phyloP scores from a whole-genome alignment of 345 rosid species.

The Laguncularia racemosa region DNA sequence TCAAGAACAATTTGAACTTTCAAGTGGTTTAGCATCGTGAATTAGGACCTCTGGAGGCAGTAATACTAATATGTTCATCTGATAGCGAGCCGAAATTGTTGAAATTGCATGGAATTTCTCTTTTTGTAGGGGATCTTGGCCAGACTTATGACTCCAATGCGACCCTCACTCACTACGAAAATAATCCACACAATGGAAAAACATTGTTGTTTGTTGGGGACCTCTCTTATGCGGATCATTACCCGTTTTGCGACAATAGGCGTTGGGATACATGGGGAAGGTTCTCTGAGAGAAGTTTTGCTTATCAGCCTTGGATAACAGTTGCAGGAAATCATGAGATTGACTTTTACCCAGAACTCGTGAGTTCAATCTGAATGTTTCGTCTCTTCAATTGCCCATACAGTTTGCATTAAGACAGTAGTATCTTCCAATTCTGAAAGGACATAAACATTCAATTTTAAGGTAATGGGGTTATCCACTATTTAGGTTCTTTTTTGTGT shows the following conservation, averaged over 20 bases:
- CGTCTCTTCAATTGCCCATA: not conserved
- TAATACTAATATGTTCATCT: too few relatives aligned
- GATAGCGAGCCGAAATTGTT: not conserved
- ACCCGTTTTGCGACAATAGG: constrained; percentile 23
- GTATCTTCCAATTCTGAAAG: too few relatives aligned
- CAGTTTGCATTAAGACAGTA: too few relatives aligned
- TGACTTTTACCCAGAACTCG: constrained; percentile 27
- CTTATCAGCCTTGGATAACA: constrained; percentile 48
- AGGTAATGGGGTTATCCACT: too few relatives aligned
- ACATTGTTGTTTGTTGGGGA: constrained; percentile 34
- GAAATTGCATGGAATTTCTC: not conserved
- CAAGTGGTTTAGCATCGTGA: too few relatives aligned
- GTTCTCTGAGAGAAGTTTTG: constrained; percentile 30
- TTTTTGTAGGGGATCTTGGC: constrained; percentile 34
- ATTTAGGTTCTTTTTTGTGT: not conserved
- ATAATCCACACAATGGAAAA: constrained; percentile 24
- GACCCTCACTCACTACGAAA: constrained; percentile 33
- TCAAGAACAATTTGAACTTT: too few relatives aligned
- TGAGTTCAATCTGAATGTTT: constrained; percentile 1
- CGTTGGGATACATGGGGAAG: constrained; percentile 52
- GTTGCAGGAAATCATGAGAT: constrained; percentile 41
- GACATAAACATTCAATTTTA: not conserved
- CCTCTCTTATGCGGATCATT: constrained; percentile 44
- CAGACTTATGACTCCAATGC: constrained; percentile 36
- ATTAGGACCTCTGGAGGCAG: too few relatives aligned